Evolutionary conservation across 306 rosid genomes (phyloP), one percentile per base, ranked within the genome.

Genomic region (Quillaja saponaria): DNA sequence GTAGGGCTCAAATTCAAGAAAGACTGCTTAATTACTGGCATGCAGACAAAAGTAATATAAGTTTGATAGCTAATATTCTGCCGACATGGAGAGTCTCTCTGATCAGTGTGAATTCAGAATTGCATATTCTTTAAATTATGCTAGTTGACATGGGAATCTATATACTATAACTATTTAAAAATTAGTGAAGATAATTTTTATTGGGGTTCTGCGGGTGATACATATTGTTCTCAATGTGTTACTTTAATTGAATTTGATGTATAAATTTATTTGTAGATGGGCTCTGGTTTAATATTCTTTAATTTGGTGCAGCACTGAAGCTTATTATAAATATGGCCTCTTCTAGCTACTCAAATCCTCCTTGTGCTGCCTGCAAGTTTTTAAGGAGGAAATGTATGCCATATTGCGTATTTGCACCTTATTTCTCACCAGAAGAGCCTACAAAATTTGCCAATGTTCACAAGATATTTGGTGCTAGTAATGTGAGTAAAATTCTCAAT

Each of bases 351-450:
- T 69, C 82, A 1, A 85, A 82, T 60, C 79, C 95, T 41, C 97
- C 97, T 4, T 91, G 97, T 66, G 97, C 97, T 3, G 97, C 95
- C 12, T 91, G 97, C 84, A 91, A 91, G 66, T 88, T 91, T 65
- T 25, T 91, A 33, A 74, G 97, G 51, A 74, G 96, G 53, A 91
- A 88, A 69, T 91, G 97, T 80, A 75, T 77, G 74, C 86, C 89
- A 0, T 90, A 82, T 31, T 91, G 97, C 73, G 71, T 85, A 0
- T 91, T 88, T 21, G 95, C 95, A 0, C 90, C 96, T 6, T 91
- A 87, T 66, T 91, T 91, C 42, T 95, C 97, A 7, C 86, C 96
- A 8, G 95, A 87, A 53, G 96, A 87, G 82, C 95, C 96, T 0
- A 89, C 85, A 11, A 91, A 91, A 51, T 91, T 91, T 47, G 86